phyloP scores from a whole-genome alignment of 495 filamentous ascomycete species.

The Podospora australis region DNA sequence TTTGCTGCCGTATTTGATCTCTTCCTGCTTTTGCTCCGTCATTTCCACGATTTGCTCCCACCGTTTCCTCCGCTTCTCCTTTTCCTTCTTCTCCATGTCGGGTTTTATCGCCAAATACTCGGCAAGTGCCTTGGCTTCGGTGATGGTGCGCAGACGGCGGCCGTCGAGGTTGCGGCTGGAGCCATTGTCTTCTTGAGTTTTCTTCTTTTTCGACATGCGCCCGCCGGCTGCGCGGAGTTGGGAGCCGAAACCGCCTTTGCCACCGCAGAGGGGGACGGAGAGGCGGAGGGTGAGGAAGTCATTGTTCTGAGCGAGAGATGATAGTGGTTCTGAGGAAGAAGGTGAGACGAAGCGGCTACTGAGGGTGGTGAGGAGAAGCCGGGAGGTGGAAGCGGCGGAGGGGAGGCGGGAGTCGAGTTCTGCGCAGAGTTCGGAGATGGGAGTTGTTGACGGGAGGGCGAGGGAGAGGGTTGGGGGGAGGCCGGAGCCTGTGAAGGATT shows the following conservation, averaged over 20 bases:
- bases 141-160: slow-evolving; percentile 80
- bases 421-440: slow-evolving; percentile 58
- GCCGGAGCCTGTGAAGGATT: slow-evolving; percentile 73
- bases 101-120: slow-evolving; percentile 95
- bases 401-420: slow-evolving; percentile 62
- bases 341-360: slow-evolving; percentile 63
- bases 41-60: slow-evolving; percentile 82
- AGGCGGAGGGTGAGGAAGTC: slow-evolving; percentile 76
- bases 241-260: slow-evolving; percentile 96
- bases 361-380: slow-evolving; percentile 73
- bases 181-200: slow-evolving; percentile 71
- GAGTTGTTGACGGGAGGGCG: slow-evolving; percentile 57
- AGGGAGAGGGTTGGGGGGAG: slow-evolving; percentile 73
- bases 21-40: slow-evolving; percentile 73
- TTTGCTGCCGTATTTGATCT: slow-evolving; percentile 62
- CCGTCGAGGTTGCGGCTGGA: slow-evolving; percentile 93
- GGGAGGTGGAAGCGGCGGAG: slow-evolving; percentile 21
- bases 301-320: slow-evolving; percentile 41
- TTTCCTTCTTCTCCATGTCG: slow-evolving; percentile 90
- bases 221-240: slow-evolving; percentile 94
- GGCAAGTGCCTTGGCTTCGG: slow-evolving; percentile 87
- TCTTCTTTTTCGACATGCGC: slow-evolving; percentile 94
- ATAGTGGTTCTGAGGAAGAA: slow-evolving; percentile 41
- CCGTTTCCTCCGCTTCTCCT: slow-evolving; percentile 68
- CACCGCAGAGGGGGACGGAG: slow-evolving; percentile 67